These are phyloP conservation scores for Microsporum canis DNA, from an alignment of 2,329 filamentous ascomycete genomes.

Conservation along the genomic window DNA sequence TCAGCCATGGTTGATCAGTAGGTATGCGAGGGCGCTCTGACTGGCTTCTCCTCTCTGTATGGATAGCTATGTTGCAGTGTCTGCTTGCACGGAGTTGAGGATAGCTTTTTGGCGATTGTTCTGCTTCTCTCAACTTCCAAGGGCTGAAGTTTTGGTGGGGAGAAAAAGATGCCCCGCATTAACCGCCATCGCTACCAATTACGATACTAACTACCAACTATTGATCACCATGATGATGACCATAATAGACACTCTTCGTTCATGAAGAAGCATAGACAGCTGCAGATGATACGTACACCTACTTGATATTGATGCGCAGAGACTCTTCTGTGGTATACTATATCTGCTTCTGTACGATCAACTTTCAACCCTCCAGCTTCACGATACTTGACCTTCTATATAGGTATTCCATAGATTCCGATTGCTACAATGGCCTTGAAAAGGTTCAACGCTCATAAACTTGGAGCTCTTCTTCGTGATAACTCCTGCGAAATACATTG, in stretches of 20 bases:
- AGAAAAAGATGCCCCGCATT: not conserved
- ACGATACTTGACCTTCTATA: no score
- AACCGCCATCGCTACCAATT: not conserved
- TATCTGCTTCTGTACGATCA: no score
- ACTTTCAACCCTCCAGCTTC: no score
- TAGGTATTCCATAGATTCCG: no score
- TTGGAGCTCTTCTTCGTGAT: no score
- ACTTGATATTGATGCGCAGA: no score
- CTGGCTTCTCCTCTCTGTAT: not conserved
- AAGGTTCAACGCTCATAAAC: no score
- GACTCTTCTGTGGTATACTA: no score
- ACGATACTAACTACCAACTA: not conserved
- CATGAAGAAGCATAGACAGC: no score
- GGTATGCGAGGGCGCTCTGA: not conserved
- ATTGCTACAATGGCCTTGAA: no score
- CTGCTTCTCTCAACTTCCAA: not conserved
- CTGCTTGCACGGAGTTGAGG: not conserved
- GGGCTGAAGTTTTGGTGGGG: not conserved
- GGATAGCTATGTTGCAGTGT: not conserved
- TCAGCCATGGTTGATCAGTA: constrained; percentile 7
- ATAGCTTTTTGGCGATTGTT: not conserved
- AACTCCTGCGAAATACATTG: no score
- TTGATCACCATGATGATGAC: not conserved
- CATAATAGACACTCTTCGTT: not conserved
- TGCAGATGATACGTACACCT: no score